Evolutionary conservation across 306 rosid species (phyloP), one percentile per base, ranked within the genome.

Genomic region (Cicer cuneatum): DNA sequence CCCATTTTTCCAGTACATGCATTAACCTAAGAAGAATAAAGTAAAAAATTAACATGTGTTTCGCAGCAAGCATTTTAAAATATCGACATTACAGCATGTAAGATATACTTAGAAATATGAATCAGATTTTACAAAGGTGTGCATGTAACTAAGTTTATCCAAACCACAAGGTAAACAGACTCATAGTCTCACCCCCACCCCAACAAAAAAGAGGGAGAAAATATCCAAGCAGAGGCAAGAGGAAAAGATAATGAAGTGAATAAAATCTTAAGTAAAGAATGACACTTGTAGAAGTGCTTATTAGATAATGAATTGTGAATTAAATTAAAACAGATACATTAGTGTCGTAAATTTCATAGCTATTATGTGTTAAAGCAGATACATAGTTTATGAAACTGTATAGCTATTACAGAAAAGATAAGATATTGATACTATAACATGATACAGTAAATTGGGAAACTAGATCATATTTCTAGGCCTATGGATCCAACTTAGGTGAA

Each of bases 1-100:
- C 97, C 99, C 97, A 92, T 94, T 77, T 90, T 94, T 13, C 98
- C 98, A 48, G 90, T 78, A 69, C 98, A 94, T 16, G 96, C 90
- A 83, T 90, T 92, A 51, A 94, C 93, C 97, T 92, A 74, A 77
- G 51, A 59, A 65, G 8, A 49, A 68, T 16, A 49, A 33, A 71
- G 51, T 29, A 29, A 42, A 42, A 61, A 42, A 71, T 49, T 40
- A 52, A 58, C 46, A 37, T 49, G 45, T 42, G 68, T 73, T 61
- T 15, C 38, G 29, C 75, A 71, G 13, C 66, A 8, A 70, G 16
- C 14, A 11, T 19, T 48, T 53, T 12, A 14, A 43, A 53, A 42
- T 7, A 69, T 7, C 7, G 38, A 12, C 19, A 29, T 7, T n/a
- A 5, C 15, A 13, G n/a, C 9, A 24, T 29, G 47, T 37, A 43